These are phyloP conservation scores for Leishmania lainsoni DNA, from an alignment of 208 protist genomes.

Conservation along the genomic window DNA sequence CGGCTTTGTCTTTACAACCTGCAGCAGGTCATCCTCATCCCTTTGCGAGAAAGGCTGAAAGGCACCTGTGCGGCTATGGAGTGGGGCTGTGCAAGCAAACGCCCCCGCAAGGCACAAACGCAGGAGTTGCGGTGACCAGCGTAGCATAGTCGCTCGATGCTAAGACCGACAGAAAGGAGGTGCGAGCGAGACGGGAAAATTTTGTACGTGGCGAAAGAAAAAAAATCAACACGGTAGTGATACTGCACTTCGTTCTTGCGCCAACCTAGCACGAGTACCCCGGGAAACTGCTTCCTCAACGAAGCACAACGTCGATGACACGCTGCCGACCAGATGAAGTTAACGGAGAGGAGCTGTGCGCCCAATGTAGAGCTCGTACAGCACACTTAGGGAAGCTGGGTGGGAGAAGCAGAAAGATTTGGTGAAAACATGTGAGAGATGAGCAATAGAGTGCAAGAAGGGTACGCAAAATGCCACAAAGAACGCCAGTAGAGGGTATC, in stretches of 20 bases:
- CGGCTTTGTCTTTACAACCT: constrained; percentile 86
- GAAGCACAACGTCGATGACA: background rate
- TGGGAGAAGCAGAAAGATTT: too few relatives aligned
- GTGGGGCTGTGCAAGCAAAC: constrained; percentile 8
- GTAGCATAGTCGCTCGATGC: constrained; percentile 10
- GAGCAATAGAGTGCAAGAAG: background rate
- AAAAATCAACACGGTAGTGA: background rate
- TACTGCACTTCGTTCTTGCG: background rate
- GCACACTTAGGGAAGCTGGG: background rate
- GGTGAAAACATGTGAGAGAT: background rate
- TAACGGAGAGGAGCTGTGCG: background rate
- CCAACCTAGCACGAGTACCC: background rate
- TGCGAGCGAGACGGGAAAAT: background rate
- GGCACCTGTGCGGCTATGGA: constrained; percentile 23
- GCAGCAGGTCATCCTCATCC: constrained; percentile 86
- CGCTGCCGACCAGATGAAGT: background rate
- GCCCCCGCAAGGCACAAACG: constrained; percentile 4
- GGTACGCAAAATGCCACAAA: background rate
- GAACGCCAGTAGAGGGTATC: background rate
- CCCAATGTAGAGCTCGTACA: background rate
- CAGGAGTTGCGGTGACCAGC: constrained; percentile 11
- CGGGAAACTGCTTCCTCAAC: background rate
- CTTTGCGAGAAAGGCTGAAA: constrained; percentile 88
- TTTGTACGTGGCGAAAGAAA: background rate
- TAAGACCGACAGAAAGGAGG: background rate